Evolutionary conservation across 352 stramenopile species (phyloP).

Genomic region (Thraustochytrium striatum): DNA sequence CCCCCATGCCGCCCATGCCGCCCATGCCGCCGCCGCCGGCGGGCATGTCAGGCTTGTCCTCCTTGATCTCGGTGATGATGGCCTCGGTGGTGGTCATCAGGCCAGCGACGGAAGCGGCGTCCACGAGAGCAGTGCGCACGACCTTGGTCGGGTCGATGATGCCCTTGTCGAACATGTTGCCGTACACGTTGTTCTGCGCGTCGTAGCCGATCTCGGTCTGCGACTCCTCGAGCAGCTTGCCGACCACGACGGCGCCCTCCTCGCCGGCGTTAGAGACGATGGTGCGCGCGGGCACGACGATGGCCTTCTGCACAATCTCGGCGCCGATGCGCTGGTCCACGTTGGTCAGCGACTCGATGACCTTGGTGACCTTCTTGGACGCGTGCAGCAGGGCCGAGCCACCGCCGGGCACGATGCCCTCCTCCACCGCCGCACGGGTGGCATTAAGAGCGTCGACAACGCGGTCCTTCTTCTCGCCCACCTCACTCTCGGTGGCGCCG

Average conservation of each 20-base stretch:
- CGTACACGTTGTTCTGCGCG: slow-evolving; percentile 92
- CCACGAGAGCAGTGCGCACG: slow-evolving; percentile 93
- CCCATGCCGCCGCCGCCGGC: slow-evolving; percentile 64
- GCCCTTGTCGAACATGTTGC: slow-evolving; percentile 94
- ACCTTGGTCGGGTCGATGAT: slow-evolving; percentile 94
- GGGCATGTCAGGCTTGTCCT: slow-evolving; percentile 58
- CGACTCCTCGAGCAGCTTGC: slow-evolving; percentile 94
- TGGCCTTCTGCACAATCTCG: slow-evolving; percentile 71
- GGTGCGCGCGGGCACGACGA: slow-evolving; percentile 86
- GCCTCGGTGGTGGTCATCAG: slow-evolving; percentile 99
- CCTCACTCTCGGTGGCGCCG: slow-evolving; percentile 95
- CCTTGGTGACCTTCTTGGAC: slow-evolving; percentile 70
- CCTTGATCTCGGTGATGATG: slow-evolving; percentile 92
- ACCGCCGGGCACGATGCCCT: slow-evolving; percentile 97
- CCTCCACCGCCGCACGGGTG: slow-evolving; percentile 94
- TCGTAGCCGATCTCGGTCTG: slow-evolving; percentile 91
- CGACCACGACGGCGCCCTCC: slow-evolving; percentile 96
- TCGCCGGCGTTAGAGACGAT: slow-evolving; percentile 97
- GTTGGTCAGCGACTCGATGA: slow-evolving; percentile 60
- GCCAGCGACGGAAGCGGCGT: slow-evolving; percentile 95
- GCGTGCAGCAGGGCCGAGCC: slow-evolving; percentile 95
- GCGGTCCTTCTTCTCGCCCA: slow-evolving; percentile 99
- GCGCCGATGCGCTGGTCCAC: slow-evolving; percentile 53
- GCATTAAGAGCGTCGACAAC: slow-evolving; percentile 99
- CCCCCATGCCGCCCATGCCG: slow-evolving; percentile 67